A percentile compares a stretch with the other conserved stretches of the same genome.
Conservation (phyloP, 2,329 filamentous ascomycete genomes). For the Arthrocladium fulminans region DNA sequence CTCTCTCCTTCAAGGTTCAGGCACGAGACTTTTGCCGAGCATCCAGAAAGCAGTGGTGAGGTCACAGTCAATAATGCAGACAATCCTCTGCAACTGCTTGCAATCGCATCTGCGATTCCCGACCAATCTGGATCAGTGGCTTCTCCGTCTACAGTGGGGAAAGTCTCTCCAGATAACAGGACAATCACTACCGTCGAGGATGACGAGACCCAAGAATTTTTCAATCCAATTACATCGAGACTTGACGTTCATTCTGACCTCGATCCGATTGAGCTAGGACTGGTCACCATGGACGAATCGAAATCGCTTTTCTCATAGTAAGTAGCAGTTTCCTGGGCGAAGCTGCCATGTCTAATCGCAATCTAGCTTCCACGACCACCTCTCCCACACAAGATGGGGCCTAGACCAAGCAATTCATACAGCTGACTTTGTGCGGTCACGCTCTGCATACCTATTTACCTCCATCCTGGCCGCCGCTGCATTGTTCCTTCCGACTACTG, state of each 20-base stretch:
- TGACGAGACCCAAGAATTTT: slow-evolving; percentile 54
- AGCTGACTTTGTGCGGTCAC: slow-evolving; percentile 54
- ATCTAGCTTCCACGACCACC: slow-evolving; percentile 56
- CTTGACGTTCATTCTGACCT: slow-evolving; percentile 56
- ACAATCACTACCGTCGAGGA: slow-evolving; percentile 29
- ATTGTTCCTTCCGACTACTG: slow-evolving; percentile 56
- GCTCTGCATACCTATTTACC: slow-evolving; percentile 63
- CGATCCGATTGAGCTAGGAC: slow-evolving; percentile 60
- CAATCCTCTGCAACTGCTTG: slow-evolving; percentile 64
- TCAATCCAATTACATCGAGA: slow-evolving; percentile 54
- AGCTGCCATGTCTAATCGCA: background rate
- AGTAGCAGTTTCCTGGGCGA: background rate
- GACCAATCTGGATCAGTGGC: slow-evolving; percentile 15
- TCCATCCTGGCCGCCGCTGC: slow-evolving; percentile 61
- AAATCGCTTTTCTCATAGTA: slow-evolving; percentile 47
- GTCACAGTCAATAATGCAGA: slow-evolving; percentile 63
- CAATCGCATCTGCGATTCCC: slow-evolving; percentile 52
- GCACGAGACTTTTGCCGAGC: slow-evolving; percentile 21
- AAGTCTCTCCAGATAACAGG: slow-evolving; percentile 21
- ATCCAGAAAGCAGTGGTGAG: slow-evolving; percentile 38
- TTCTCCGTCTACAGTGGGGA: slow-evolving; percentile 49
- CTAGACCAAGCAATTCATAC: slow-evolving; percentile 61
- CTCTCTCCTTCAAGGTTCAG: background rate
- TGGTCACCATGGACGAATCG: slow-evolving; percentile 58
- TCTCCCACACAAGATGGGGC: slow-evolving; percentile 66